Evolutionary conservation across 352 stramenopile species (phyloP), one percentile per base, ranked within the genome.

Genomic region (Globisporangium heterothallicum): DNA sequence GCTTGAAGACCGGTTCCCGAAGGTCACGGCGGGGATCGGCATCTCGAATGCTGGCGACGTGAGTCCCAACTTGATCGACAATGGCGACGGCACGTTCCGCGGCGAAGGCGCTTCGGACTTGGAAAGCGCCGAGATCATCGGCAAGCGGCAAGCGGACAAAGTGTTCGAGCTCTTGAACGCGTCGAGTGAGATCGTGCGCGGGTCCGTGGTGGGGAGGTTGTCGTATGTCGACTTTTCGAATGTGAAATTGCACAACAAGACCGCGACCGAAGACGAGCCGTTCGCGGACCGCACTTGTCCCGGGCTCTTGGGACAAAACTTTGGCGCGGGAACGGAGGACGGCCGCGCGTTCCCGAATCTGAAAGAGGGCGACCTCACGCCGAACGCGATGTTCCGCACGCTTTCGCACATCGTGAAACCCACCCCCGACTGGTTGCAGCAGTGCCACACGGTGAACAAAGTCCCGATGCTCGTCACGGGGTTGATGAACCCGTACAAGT

Each of bases 221-320:
- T 78, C 68, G 40, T 78, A 74, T 51, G 64, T 74, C 6, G 50
- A 78, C 41, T 70, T 73, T 34, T 65, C 65, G 16, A 72, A 78
- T 38, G 62, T 78, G 3, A 64, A 18, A 14, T 40, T 78, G 13
- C 44, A 58, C 22, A 61, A 52, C 21, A 50, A 52, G 8, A 12
- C 30, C 1, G 9, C 55, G 29, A 68, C 57, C 1, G n/a, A 47
- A 0, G 42, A 47, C 12, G 49, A 66, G 14, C 59, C 60, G 40
- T 75, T 68, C 25, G 57, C 54, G 12, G 29, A 72, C n/a, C 54
- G 62, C 21, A 78, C 68, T 6, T 78, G 68, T 32, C 68, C 68
- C 2, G 68, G 62, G 0, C 34, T 78, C 8, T 41, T 78, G 8
- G 68, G 68, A 1, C 65, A 78, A 47, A 78, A 78, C 40, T 78